Percentiles rank a stretch among this genome's conserved stretches.
Evolutionary conservation across 83 land plant genomes (phyloP).

Genomic region (Diphasiastrum complanatum): DNA sequence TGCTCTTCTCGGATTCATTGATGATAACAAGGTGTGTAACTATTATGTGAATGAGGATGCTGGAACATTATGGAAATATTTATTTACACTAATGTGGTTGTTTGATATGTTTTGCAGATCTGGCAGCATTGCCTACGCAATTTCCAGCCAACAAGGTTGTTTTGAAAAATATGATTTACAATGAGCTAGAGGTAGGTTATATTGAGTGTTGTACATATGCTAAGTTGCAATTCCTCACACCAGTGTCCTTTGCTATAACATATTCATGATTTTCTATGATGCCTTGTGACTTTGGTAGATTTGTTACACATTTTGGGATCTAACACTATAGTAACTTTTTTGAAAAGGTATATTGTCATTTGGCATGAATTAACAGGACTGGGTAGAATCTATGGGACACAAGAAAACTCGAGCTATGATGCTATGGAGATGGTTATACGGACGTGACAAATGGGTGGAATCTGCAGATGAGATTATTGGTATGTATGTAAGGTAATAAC

Average conservation of each 20-base stretch:
- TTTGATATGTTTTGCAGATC: too few species aligned
- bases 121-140: too few species aligned
- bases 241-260: background rate
- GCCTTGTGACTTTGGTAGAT: background rate
- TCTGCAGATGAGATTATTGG: slow-evolving; percentile 11
- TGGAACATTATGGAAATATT: too few species aligned
- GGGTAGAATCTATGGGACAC: slow-evolving; percentile 28
- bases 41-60: too few species aligned
- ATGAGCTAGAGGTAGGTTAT: slow-evolving; percentile 17
- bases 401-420: slow-evolving; percentile 22
- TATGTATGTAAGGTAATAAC: background rate
- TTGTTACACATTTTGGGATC: background rate
- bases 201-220: background rate
- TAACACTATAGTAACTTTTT: background rate
- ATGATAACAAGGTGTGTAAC: too few species aligned
- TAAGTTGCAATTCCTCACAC: background rate
- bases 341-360: slow-evolving; percentile 3
- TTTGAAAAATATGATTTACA: slow-evolving; percentile 16
- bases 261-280: background rate
- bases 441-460: slow-evolving; percentile 31
- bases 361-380: slow-evolving; percentile 21
- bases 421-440: slow-evolving; percentile 35
- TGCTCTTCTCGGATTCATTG: too few species aligned
- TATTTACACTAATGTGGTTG: too few species aligned
- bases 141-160: background rate